phyloP scores from a whole-genome alignment of 1,284 basidiomycete species.

The Tremellales sp. region DNA sequence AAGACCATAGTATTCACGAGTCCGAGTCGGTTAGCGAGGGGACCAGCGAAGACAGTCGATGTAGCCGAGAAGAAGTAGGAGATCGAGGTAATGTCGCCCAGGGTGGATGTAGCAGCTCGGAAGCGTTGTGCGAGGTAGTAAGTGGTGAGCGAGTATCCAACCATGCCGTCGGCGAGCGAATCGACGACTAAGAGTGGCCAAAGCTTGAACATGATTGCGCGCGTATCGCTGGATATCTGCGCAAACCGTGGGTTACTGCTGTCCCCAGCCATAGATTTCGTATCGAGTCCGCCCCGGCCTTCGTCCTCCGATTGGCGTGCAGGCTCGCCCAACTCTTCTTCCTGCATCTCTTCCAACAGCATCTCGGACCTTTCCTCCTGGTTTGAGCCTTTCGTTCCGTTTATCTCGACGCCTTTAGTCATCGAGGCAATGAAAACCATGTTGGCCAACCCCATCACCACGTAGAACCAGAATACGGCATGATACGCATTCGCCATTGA shows the following conservation, averaged over 20 bases:
- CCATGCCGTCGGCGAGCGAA: slow-evolving; percentile 22
- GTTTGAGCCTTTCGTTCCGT: no score
- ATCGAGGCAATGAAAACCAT: slow-evolving; percentile 8
- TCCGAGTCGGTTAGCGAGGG: slow-evolving; percentile 22
- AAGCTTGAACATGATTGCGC: slow-evolving; percentile 20
- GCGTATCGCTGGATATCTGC: slow-evolving; percentile 12
- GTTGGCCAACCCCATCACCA: slow-evolving; percentile 18
- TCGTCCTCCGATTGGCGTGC: slow-evolving; percentile 1
- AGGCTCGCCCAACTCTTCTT: slow-evolving; percentile 2
- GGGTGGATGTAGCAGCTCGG: slow-evolving; percentile 8
- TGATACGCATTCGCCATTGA: slow-evolving; percentile 17
- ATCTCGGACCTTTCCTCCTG: slow-evolving; percentile 6
- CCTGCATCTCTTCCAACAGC: slow-evolving; percentile 2
- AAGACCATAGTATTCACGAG: slow-evolving; percentile 32
- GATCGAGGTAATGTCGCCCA: slow-evolving; percentile 24
- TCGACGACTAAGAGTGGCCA: slow-evolving; percentile 18
- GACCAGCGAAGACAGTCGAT: slow-evolving; percentile 22
- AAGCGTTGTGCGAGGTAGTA: slow-evolving; percentile 22
- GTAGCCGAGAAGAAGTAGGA: slow-evolving; percentile 24
- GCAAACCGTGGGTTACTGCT: slow-evolving; percentile 8
- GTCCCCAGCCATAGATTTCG: slow-evolving; percentile 1
- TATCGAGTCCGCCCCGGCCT: slow-evolving; percentile 1
- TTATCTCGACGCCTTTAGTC: not conserved
- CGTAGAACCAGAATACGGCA: slow-evolving; percentile 19
- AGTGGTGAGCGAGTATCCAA: slow-evolving; percentile 16